phyloP scores from a whole-genome alignment of 495 filamentous ascomycete genomes.

The Podospora pseudocomata region DNA sequence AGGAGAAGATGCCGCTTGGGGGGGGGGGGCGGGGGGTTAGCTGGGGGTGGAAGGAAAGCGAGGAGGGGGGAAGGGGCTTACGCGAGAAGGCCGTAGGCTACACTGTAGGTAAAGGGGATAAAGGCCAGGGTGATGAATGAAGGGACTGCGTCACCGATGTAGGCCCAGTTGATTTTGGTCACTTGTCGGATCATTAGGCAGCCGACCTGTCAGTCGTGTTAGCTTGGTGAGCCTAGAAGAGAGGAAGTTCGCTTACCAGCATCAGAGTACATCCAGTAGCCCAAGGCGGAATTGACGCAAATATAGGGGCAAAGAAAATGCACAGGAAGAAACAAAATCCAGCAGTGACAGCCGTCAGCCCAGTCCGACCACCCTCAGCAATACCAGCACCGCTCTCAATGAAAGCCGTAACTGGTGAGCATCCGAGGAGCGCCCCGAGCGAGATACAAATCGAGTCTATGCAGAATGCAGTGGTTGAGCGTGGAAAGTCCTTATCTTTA shows the following conservation, averaged over 20 bases:
- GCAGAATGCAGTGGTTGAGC: conserved; percentile 63
- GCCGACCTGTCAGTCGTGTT: conserved; percentile 38
- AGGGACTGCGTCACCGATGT: conserved; percentile 66
- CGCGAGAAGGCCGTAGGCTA: conserved; percentile 76
- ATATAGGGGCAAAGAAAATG: conserved; percentile 79
- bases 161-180: conserved; percentile 51
- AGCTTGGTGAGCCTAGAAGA: too few relatives aligned
- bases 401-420: conserved; percentile 74
- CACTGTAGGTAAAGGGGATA: conserved; percentile 80
- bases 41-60: neutral
- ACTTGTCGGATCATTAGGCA: conserved; percentile 57
- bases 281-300: conserved; percentile 80
- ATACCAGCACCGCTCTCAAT: conserved; percentile 82
- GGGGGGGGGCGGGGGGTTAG: conserved; percentile 19
- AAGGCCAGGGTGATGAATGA: conserved; percentile 75
- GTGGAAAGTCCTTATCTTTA: conserved; percentile 59
- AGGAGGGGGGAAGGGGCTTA: conserved; percentile 26
- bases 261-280: conserved; percentile 78
- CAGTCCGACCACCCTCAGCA: conserved; percentile 75
- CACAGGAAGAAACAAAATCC: conserved; percentile 74
- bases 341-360: conserved; percentile 68
- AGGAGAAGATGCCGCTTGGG: conserved; percentile 63
- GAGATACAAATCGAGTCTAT: conserved; percentile 70
- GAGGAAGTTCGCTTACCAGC: conserved; percentile 48
- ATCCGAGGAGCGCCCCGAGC: conserved; percentile 70